Base-by-base conservation (phyloP, 2,329 filamentous ascomycete genomes). In the Colletotrichum gigasporum region DNA sequence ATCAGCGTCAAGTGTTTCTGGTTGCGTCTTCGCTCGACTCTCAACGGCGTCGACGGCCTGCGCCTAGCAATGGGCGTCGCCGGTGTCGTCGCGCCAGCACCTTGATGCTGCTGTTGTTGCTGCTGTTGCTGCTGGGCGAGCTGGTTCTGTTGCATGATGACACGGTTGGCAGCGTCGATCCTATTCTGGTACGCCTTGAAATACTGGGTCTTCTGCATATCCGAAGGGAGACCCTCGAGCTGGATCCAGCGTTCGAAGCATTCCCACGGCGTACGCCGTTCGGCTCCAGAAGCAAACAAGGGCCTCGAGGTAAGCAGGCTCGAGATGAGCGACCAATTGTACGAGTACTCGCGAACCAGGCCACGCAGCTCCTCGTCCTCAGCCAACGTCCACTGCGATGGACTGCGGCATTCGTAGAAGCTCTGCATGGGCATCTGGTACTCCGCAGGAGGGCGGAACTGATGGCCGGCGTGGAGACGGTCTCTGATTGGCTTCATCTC, bases 231-330 rank as follows among this genome's bases (percentile, higher is more conserved):
- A 1, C 94, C 94, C 78, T 98, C 96, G 11, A 98, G 82, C 69
- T 92, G 90, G 57, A 97, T 91, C 95, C 95, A 99, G 42, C 96
- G 88, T 78, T 99, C 96, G 71, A 99, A 99, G 74, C 96, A 99
- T 79, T 99, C 96, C 96, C 96, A 99, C 0, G 95, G 94, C 3
- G 95, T 98, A 48, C 96, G 88, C 66, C 96, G 87, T 74, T 98
- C 95, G 10, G 93, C 89, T 2, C 93, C 93, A 18, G 94, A 95
- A n/a, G 89, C 86, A 72, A 93, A 96, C 12, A 89, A 75, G 0
- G 93, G 96, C 54, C 88, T 88, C 14, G 91, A 85, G 2, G 88
- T 85, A 55, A 98, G 81, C 64, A 95, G 90, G 70, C 88, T 92
- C 1, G 94, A 92, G 56, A 98, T 97, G 5, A 99, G 83, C 3